phyloP scores from a whole-genome alignment of 148 eudicot species.

The Hydrangea macrophylla region DNA sequence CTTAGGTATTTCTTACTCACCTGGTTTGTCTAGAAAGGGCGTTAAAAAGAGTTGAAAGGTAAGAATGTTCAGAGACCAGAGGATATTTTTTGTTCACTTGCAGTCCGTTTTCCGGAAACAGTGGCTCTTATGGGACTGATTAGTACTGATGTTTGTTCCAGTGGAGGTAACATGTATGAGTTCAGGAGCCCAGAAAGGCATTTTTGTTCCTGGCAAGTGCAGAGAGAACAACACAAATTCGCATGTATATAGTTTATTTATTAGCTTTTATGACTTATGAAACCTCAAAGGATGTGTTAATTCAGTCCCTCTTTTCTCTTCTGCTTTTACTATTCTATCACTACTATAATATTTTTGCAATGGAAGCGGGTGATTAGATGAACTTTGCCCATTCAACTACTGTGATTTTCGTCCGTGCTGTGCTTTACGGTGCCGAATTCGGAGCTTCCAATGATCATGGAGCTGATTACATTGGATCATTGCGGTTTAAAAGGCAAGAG shows the following conservation, averaged over 20 bases:
- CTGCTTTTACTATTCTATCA: neutral
- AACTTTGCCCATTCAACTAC: neutral
- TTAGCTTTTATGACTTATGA: neutral
- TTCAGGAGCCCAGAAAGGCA: slow-evolving; percentile 4
- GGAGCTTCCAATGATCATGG: neutral
- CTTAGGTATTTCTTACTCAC: neutral
- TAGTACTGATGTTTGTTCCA: neutral
- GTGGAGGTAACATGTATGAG: neutral
- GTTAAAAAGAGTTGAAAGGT: neutral
- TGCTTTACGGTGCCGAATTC: neutral
- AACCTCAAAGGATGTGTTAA: neutral
- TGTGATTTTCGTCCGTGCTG: neutral
- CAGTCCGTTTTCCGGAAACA: too few relatives aligned
- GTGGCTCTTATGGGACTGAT: neutral
- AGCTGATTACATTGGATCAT: neutral
- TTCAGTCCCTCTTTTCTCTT: neutral
- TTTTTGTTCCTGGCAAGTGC: slow-evolving; percentile 12
- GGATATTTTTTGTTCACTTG: neutral
- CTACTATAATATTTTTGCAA: neutral
- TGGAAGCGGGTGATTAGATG: neutral
- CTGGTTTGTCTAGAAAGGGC: neutral
- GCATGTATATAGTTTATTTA: slow-evolving; percentile 2
- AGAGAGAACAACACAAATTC: neutral
- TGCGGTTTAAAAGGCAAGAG: too few relatives aligned
- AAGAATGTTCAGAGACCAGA: neutral